Conservation (phyloP, 345 rosid species). For the Rubroshorea leprosula region DNA sequence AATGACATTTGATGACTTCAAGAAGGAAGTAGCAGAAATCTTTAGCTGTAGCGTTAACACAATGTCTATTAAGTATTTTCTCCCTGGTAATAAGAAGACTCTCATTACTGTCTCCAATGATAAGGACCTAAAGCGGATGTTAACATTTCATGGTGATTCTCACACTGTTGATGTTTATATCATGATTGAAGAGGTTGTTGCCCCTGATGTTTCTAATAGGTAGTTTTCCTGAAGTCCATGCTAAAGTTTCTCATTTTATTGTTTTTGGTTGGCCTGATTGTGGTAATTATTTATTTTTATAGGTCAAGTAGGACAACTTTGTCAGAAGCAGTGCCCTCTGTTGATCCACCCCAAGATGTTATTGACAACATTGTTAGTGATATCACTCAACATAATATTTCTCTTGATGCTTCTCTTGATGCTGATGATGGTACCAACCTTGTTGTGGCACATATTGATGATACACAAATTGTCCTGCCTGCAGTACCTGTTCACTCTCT, state of each 20-base stretch:
- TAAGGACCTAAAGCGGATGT: conserved; percentile 55
- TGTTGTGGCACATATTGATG: conserved; percentile 23
- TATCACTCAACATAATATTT: conserved; percentile 31
- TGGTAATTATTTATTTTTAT: conserved; percentile 15
- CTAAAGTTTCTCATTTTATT: neutral
- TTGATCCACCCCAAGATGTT: conserved; percentile 28
- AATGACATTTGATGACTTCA: conserved; percentile 44
- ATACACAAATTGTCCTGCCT: conserved; percentile 16
- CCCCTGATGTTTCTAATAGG: conserved; percentile 70
- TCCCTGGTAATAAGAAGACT: conserved; percentile 77
- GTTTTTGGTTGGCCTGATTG: conserved; percentile 14
- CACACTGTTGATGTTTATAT: conserved; percentile 54
- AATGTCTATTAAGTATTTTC: conserved; percentile 71
- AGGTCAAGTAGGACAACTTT: conserved; percentile 89
- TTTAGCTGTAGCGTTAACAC: conserved; percentile 34
- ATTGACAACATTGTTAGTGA: conserved; percentile 44
- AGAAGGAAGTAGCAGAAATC: conserved; percentile 60
- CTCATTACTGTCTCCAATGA: conserved; percentile 71
- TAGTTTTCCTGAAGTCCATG: conserved; percentile 27
- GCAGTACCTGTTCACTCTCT: conserved; percentile 44
- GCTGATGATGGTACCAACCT: conserved; percentile 39
- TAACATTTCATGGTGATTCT: conserved; percentile 61
- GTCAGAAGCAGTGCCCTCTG: conserved; percentile 57
- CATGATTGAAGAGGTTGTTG: conserved; percentile 42
- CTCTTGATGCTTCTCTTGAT: conserved; percentile 31